A percentile compares a stretch with the other conserved stretches of the same genome.
These are phyloP conservation scores for Cercospora sp. DNA, from an alignment of 2,329 filamentous ascomycete genomes.

Conservation along the genomic window DNA sequence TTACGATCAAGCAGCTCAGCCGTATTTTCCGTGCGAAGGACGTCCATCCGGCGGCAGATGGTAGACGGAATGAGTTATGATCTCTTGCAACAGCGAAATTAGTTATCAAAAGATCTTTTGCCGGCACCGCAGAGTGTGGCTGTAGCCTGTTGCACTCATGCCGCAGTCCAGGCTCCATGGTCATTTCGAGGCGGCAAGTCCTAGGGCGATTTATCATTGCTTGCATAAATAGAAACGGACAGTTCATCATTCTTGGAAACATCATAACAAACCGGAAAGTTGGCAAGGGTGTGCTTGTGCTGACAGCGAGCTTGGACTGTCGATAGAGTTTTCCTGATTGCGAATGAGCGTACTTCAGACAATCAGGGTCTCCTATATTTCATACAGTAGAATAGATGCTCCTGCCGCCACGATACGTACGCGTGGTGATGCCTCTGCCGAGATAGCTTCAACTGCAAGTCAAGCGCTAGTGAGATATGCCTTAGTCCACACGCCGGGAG, in stretches of 20 bases:
- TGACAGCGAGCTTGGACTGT: background rate
- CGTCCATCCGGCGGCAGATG: background rate
- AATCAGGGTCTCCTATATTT: background rate
- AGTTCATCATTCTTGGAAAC: constrained; percentile 9
- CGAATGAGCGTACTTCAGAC: background rate
- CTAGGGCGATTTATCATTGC: background rate
- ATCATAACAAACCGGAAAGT: background rate
- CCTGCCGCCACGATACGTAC: background rate
- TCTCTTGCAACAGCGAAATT: background rate
- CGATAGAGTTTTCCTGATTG: constrained; percentile 2
- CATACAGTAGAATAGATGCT: background rate
- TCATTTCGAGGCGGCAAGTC: background rate
- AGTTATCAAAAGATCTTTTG: background rate
- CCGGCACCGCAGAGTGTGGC: background rate
- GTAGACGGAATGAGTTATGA: background rate
- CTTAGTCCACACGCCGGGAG: background rate
- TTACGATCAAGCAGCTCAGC: background rate
- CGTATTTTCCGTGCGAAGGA: background rate
- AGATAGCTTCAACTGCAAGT: background rate
- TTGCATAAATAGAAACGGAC: constrained; percentile 5
- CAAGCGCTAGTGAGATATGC: background rate
- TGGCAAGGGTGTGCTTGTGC: constrained; percentile 9
- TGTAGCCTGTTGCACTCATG: background rate
- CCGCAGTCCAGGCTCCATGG: background rate
- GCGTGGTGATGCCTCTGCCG: background rate